phyloP scores from a whole-genome alignment of 2,329 filamentous ascomycete species.

The Aureobasidium mangrovei region DNA sequence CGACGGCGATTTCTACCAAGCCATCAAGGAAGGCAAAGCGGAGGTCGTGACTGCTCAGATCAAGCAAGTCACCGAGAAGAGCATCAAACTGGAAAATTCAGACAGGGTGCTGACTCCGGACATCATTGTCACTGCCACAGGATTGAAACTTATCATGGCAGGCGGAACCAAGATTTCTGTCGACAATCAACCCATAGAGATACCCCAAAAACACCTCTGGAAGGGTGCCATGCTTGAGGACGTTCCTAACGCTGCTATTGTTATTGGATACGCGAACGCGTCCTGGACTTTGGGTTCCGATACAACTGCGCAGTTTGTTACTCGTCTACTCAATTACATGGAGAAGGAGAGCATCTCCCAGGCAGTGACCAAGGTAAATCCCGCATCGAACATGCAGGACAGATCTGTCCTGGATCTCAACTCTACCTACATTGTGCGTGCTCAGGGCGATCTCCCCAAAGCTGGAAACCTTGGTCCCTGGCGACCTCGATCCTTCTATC shows the following conservation, averaged over 20 bases:
- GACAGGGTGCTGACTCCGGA: slow-evolving; percentile 45
- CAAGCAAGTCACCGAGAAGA: slow-evolving; percentile 39
- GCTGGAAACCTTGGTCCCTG: slow-evolving; percentile 38
- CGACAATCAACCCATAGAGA: slow-evolving; percentile 40
- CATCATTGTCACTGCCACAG: slow-evolving; percentile 57
- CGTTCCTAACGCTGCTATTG: slow-evolving; percentile 51
- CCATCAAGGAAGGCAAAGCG: slow-evolving; percentile 42
- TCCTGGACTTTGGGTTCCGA: slow-evolving; percentile 57
- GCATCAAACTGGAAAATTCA: slow-evolving; percentile 40
- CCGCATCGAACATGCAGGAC: slow-evolving; percentile 31
- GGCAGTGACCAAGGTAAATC: slow-evolving; percentile 38
- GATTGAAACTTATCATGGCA: slow-evolving; percentile 48
- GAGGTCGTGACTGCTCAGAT: slow-evolving; percentile 49
- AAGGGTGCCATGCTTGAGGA: slow-evolving; percentile 53
- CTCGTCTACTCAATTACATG: slow-evolving; percentile 46
- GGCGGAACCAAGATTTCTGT: slow-evolving; percentile 45
- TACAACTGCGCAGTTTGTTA: slow-evolving; percentile 40
- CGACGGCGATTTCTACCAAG: slow-evolving; percentile 50
- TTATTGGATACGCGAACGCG: slow-evolving; percentile 52
- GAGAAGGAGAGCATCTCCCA: slow-evolving; percentile 32
- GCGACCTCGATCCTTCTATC: slow-evolving; percentile 36
- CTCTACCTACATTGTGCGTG: slow-evolving; percentile 44
- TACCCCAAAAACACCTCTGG: slow-evolving; percentile 50
- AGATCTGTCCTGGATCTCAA: slow-evolving; percentile 37
- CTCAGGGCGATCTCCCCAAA: slow-evolving; percentile 37